Evolutionary conservation across 805 yeast genomes (phyloP).

Genomic region (Teunomyces kruisii): DNA sequence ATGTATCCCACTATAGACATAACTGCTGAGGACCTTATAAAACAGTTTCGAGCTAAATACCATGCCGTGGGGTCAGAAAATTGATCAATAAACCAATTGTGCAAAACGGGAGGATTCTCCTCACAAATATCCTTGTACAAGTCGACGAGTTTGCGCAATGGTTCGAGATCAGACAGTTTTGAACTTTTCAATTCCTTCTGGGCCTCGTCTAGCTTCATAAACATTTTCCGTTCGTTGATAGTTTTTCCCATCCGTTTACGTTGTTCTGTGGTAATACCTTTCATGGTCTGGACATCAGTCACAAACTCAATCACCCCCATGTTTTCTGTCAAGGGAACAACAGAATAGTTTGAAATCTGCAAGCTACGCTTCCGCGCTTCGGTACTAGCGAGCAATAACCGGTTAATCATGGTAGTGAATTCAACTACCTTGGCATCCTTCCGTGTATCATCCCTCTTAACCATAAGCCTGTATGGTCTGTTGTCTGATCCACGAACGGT

Average conservation of each 20-base stretch:
- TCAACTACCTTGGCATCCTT: conserved; percentile 95
- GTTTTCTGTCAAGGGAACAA: conserved; percentile 80
- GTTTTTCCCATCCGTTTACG: conserved; percentile 19
- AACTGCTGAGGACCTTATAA: conserved; percentile 81
- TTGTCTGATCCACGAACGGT: conserved; percentile 79
- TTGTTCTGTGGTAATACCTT: conserved; percentile 46
- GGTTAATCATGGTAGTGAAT: conserved; percentile 82
- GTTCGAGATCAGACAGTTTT: conserved; percentile 12
- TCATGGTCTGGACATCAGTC: conserved; percentile 67
- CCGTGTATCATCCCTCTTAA: conserved; percentile 89
- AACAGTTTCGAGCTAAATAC: conserved; percentile 76
- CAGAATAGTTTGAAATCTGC: conserved; percentile 78
- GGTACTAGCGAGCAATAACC: conserved; percentile 60
- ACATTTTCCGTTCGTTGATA: conserved; percentile 24
- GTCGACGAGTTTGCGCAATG: conserved; percentile 18
- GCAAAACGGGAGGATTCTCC: conserved; percentile 66
- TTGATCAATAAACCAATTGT: conserved; percentile 83
- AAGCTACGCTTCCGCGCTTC: conserved; percentile 75
- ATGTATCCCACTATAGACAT: conserved; percentile 97
- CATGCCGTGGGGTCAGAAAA: conserved; percentile 89
- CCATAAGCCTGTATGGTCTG: conserved; percentile 65
- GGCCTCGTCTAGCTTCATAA: conserved; percentile 22
- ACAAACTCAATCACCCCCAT: conserved; percentile 94
- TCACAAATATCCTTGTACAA: conserved; percentile 26
- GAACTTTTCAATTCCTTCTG: conserved; percentile 20